Conservation (phyloP, 1,284 basidiomycete genomes). For the Hymenochaete sp. region DNA sequence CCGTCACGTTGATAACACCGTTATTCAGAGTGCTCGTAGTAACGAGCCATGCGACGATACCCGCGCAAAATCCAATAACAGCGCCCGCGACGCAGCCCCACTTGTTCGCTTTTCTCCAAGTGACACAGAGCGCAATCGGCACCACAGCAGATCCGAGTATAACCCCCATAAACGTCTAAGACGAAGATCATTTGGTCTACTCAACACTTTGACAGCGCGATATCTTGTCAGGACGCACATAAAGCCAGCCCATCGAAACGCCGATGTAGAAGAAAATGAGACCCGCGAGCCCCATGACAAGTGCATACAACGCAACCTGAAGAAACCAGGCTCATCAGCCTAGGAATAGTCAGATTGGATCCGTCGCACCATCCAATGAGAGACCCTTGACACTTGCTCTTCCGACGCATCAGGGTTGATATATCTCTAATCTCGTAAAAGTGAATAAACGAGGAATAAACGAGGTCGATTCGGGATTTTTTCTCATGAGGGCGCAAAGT, state of each 20-base stretch:
- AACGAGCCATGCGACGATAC: slow-evolving; percentile 78
- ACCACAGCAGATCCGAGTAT: slow-evolving; percentile 80
- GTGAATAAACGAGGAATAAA: too few species aligned
- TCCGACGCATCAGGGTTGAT: slow-evolving; percentile 52
- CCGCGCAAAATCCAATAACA: slow-evolving; percentile 61
- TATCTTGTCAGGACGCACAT: slow-evolving; percentile 36
- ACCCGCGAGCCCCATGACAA: slow-evolving; percentile 77
- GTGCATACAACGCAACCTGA: slow-evolving; percentile 62
- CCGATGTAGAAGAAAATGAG: slow-evolving; percentile 85
- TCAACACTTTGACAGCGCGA: slow-evolving; percentile 12
- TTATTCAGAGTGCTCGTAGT: slow-evolving; percentile 64
- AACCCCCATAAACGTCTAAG: slow-evolving; percentile 73
- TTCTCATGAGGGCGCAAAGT: not conserved
- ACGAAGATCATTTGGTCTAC: not conserved
- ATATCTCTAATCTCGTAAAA: slow-evolving; percentile 41
- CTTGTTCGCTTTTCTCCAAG: slow-evolving; percentile 79
- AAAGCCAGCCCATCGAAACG: slow-evolving; percentile 84
- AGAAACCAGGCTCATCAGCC: slow-evolving; percentile 7
- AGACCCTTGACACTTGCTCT: slow-evolving; percentile 46
- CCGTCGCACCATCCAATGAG: slow-evolving; percentile 33
- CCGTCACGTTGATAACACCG: slow-evolving; percentile 65
- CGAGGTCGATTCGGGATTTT: too few species aligned
- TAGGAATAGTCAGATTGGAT: slow-evolving; percentile 7
- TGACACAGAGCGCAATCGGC: slow-evolving; percentile 78
- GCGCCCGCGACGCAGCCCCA: slow-evolving; percentile 70